Base-by-base conservation (phyloP, 1,284 basidiomycete genomes). In the Naganishia cerealis region DNA sequence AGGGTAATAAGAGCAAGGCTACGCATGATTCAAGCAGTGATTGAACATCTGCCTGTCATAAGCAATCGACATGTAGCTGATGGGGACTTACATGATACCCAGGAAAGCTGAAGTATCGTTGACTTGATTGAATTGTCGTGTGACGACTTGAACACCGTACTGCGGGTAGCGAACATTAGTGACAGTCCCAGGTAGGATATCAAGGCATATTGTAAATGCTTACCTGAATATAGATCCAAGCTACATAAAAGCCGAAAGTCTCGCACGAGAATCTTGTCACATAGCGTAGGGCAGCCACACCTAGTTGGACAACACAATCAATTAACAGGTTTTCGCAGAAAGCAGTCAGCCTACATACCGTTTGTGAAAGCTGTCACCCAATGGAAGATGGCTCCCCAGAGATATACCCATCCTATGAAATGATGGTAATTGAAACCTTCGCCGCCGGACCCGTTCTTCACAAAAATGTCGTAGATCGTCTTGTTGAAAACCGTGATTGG, bases 331-430 rank as follows among this genome's bases (percentile, higher is more conserved):
- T 15, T 21, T 9, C 8, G 6, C 1, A 15, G 16, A 2, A 10
- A 12, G n/a, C 15, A 57, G 56, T 2, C 48, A 46, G 26, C 16
- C 7, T 13, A 79, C 87, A 73, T 71, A 87, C 90, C 89, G 73
- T 97, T 96, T 57, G 92, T 84, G 5, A 88, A 81, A 3, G 94
- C 91, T 9, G 90, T 90, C 57, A 93, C 78, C 87, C 91, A 95
- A 76, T 97, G 94, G 67, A 95, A 84, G 53, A 94, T 92, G 0
- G 94, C 94, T 15, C 87, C 91, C 94, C 94, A 96, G 1, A 95
- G 84, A 77, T 93, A 91, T 0, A 92, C 89, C 93, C 92, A 95
- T 16, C 90, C 90, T 21, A 94, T 86, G 74, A 95, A 94, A 67
- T 91, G 89, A 8, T 94, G 84, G 74, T 93, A 94, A 72, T 87